phyloP scores from a whole-genome alignment of 345 rosid species.

The Boechera divaricarpa region DNA sequence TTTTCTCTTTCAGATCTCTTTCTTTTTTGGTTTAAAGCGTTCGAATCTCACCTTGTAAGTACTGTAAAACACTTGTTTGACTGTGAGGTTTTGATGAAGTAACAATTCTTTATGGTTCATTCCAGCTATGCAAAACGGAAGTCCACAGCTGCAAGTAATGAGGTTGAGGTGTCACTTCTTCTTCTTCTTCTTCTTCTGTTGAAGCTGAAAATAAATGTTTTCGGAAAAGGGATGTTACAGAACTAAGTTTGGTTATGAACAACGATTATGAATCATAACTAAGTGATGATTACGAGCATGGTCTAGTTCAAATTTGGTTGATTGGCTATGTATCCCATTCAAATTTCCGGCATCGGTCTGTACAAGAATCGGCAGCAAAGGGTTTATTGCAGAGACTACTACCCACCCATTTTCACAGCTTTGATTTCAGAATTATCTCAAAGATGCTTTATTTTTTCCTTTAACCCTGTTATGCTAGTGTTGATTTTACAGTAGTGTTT shows the following conservation, averaged over 20 bases:
- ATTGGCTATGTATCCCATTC: no score
- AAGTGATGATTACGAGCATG: no score
- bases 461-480: neutral
- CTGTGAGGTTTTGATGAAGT: constrained; percentile 36
- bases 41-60: constrained; percentile 15
- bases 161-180: constrained; percentile 75
- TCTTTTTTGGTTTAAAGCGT: constrained; percentile 13
- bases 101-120: constrained; percentile 32
- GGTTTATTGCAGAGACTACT: constrained; percentile 74
- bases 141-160: constrained; percentile 53
- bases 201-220: no score
- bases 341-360: no score
- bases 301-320: no score
- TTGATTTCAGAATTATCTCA: constrained; percentile 70
- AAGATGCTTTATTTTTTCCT: constrained; percentile 52
- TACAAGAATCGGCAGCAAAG: neutral
- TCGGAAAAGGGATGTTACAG: no score
- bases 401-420: constrained; percentile 65
- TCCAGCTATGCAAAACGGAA: constrained; percentile 61
- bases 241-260: no score
- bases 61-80: constrained; percentile 19
- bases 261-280: no score
- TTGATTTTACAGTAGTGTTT: constrained; percentile 1
- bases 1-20: constrained; percentile 35
- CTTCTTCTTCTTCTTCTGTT: no score